phyloP scores from a whole-genome alignment of 805 yeast genomes.

The Wilhelminamyces savonicus region DNA sequence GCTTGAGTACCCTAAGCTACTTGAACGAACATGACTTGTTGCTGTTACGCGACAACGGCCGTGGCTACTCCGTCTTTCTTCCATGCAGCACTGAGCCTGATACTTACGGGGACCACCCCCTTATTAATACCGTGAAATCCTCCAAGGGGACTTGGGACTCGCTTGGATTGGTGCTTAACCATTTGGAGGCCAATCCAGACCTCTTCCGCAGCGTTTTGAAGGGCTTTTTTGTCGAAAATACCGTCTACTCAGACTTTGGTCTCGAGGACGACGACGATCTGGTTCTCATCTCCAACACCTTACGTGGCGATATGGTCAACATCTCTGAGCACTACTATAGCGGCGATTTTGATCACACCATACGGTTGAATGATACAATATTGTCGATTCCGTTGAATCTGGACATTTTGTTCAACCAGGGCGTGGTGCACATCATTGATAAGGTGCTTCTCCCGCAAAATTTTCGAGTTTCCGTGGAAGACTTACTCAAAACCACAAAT shows the following conservation, averaged over 20 bases:
- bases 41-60: slow-evolving; percentile 43
- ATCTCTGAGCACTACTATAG: slow-evolving; percentile 14
- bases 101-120: no score
- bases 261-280: slow-evolving; percentile 13
- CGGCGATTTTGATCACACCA: slow-evolving; percentile 14
- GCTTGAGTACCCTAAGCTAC: slow-evolving; percentile 59
- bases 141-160: slow-evolving; percentile 51
- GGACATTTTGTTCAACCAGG: slow-evolving; percentile 75
- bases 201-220: slow-evolving; percentile 48
- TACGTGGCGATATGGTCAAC: slow-evolving; percentile 22
- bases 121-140: neutral
- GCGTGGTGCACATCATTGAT: slow-evolving; percentile 72
- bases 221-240: slow-evolving; percentile 54
- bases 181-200: slow-evolving; percentile 46
- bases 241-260: slow-evolving; percentile 60
- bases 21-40: slow-evolving; percentile 48
- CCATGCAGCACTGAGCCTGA: slow-evolving; percentile 62
- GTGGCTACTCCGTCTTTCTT: slow-evolving; percentile 69
- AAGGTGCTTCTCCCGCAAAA: slow-evolving; percentile 51
- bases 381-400: slow-evolving; percentile 36
- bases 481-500: slow-evolving; percentile 52
- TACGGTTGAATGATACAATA: slow-evolving; percentile 24
- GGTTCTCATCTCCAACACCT: slow-evolving; percentile 8
- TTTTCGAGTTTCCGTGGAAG: slow-evolving; percentile 45
- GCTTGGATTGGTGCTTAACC: slow-evolving; percentile 53